Evolutionary conservation across 1,284 basidiomycete species (phyloP), one percentile per base, ranked within the genome.

Genomic region (Ustilago crameri): DNA sequence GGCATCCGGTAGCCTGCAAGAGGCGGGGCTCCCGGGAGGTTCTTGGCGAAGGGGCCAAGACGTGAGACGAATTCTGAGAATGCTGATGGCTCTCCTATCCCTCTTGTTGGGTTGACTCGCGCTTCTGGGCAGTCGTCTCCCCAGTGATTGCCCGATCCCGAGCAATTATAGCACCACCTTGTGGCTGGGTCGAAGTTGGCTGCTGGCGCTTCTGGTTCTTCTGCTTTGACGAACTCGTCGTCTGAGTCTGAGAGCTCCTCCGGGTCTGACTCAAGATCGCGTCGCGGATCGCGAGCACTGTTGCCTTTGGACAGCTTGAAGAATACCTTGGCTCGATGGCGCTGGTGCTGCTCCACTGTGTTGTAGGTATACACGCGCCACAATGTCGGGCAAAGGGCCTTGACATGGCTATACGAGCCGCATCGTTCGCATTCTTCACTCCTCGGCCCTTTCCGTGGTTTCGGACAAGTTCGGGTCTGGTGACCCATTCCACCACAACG

Each of bases 91-190:
- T 90, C 81, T 35, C 64, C 89, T 37, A 83, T 81, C 0, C 89
- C 87, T 37, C 85, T 80, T 61, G 88, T 88, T 24, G 84, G 82
- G 14, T 85, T 85, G 64, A 86, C 87, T 2, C 87, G 85, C 2
- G 86, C 79, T 37, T 87, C 86, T 26, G 87, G 83, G 74, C 93
- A 95, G 81, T 95, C 93, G 80, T 95, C 93, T 43, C 93, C 93
- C 81, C 91, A 88, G 83, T 96, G 93, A 32, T 75, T 75, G 5
- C 91, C 92, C 49, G 84, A 83, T 32, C 85, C 84, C 24, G 91
- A 92, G 77, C 93, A 96, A 78, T 93, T 93, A 84, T 94, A 94
- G 83, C 93, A 96, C 90, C 90, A 93, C 61, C 88, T 86, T 73
- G 90, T 90, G 54, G 57, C 69, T 4, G 76, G 67, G 37, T 76